Conservation (phyloP, 352 stramenopile species). For the Phytophthora ohioensis region DNA sequence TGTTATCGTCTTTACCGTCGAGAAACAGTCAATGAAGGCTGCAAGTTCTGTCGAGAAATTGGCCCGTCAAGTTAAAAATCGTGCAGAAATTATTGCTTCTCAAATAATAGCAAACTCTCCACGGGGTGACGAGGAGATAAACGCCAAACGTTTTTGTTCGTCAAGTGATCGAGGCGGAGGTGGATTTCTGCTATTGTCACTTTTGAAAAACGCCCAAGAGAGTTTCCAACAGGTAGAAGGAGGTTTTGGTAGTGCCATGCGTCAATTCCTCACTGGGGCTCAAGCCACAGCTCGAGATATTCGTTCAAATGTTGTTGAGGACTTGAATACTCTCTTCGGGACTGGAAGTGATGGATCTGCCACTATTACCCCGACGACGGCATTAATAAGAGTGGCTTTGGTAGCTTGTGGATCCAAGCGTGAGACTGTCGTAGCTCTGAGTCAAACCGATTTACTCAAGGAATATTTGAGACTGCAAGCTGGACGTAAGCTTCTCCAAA, state of each 20-base stretch:
- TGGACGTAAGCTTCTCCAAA: conserved; percentile 41
- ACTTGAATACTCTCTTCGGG: conserved; percentile 18
- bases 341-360: background rate
- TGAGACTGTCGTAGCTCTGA: conserved; percentile 34
- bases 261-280: conserved; percentile 57
- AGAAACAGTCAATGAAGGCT: conserved; percentile 29
- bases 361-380: conserved; percentile 6
- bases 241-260: conserved; percentile 56
- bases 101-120: conserved; percentile 29
- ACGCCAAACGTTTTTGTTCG: conserved; percentile 47
- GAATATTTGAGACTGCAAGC: conserved; percentile 48
- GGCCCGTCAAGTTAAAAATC: conserved; percentile 23
- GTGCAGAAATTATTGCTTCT: conserved; percentile 14
- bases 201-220: conserved; percentile 33
- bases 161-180: conserved; percentile 39
- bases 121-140: conserved; percentile 64
- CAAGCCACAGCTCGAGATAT: conserved; percentile 38
- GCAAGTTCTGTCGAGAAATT: conserved; percentile 32
- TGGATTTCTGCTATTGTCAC: conserved; percentile 55
- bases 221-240: conserved; percentile 38
- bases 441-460: conserved; percentile 42
- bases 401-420: conserved; percentile 50
- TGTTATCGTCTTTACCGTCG: conserved; percentile 31
- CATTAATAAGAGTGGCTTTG: conserved; percentile 44
- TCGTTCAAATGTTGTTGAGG: background rate